Evolutionary conservation across 192 early-diverging fungal genomes (phyloP).

Genomic region (Chytriomyces sp.): DNA sequence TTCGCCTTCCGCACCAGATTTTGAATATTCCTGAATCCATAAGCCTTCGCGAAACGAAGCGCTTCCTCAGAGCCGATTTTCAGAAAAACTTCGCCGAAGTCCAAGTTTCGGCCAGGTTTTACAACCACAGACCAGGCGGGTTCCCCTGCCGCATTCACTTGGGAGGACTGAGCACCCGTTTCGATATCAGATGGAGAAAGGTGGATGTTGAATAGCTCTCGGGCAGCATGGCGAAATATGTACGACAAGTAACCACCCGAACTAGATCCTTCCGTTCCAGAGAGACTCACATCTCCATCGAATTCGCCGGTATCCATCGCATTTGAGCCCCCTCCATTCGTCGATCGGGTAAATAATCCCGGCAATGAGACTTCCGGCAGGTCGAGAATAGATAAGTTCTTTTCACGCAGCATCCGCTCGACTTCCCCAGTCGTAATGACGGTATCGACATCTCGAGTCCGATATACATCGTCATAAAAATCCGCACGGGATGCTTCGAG

Average conservation of each 20-base stretch:
- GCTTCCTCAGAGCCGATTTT: slow-evolving; percentile 34
- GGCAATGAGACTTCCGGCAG: slow-evolving; percentile 61
- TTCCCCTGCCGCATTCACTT: not conserved
- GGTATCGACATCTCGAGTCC: slow-evolving; percentile 93
- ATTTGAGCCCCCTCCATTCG: not conserved
- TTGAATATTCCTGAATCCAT: slow-evolving; percentile 98
- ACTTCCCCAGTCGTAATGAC: slow-evolving; percentile 95
- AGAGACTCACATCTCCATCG: slow-evolving; percentile 41
- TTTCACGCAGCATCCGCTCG: slow-evolving; percentile 82
- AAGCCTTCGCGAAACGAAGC: slow-evolving; percentile 84
- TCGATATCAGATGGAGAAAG: slow-evolving; percentile 62
- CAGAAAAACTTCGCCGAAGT: slow-evolving; percentile 71
- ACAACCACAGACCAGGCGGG: slow-evolving; percentile 57
- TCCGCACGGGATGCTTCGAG: slow-evolving; percentile 93
- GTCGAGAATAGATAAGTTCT: slow-evolving; percentile 45
- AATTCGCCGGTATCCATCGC: slow-evolving; percentile 5
- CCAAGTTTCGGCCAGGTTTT: slow-evolving; percentile 79
- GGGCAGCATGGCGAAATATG: slow-evolving; percentile 82
- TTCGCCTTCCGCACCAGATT: slow-evolving; percentile 97
- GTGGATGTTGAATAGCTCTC: slow-evolving; percentile 73
- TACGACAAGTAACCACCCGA: slow-evolving; percentile 93
- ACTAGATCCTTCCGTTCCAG: slow-evolving; percentile 77
- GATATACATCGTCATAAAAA: slow-evolving; percentile 82
- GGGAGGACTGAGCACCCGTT: slow-evolving; percentile 36
- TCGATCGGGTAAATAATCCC: slow-evolving; percentile 27